Percentiles rank a stretch among this genome's conserved stretches.
Evolutionary conservation across 441 rosid species (phyloP).

Genomic region (Pelargonium australe): DNA sequence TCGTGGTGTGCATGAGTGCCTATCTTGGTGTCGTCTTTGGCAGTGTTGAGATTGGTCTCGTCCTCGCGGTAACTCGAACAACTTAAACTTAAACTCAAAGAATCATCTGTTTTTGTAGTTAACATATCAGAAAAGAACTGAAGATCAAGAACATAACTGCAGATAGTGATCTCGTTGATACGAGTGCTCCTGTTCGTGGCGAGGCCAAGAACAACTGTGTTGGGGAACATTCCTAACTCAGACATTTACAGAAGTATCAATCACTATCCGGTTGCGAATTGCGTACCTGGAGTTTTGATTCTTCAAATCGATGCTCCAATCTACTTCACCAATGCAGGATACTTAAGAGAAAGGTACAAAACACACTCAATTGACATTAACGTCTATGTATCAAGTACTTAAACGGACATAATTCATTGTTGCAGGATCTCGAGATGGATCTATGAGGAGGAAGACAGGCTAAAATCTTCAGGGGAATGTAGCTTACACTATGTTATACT

Average conservation of each 20-base stretch:
- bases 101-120: neutral
- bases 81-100: neutral
- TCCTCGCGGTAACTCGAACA: slow-evolving; percentile 44
- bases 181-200: slow-evolving; percentile 67
- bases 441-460: slow-evolving; percentile 39
- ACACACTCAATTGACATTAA: neutral
- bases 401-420: neutral
- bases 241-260: slow-evolving; percentile 50
- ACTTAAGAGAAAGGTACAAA: slow-evolving; percentile 61
- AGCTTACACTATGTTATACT: slow-evolving; percentile 40
- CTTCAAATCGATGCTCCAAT: slow-evolving; percentile 86
- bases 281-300: slow-evolving; percentile 45
- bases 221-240: slow-evolving; percentile 55
- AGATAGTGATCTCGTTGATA: slow-evolving; percentile 49
- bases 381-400: neutral
- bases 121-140: neutral
- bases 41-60: slow-evolving; percentile 76
- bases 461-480: slow-evolving; percentile 31
- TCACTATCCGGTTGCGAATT: slow-evolving; percentile 51
- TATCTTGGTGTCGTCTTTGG: slow-evolving; percentile 73
- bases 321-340: slow-evolving; percentile 69
- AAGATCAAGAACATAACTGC: neutral
- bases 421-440: slow-evolving; percentile 51
- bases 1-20: slow-evolving; percentile 62
- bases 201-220: slow-evolving; percentile 62